Base-by-base conservation (phyloP, 2,329 filamentous ascomycete genomes). In the Pyrenophora tritici-repentis region DNA sequence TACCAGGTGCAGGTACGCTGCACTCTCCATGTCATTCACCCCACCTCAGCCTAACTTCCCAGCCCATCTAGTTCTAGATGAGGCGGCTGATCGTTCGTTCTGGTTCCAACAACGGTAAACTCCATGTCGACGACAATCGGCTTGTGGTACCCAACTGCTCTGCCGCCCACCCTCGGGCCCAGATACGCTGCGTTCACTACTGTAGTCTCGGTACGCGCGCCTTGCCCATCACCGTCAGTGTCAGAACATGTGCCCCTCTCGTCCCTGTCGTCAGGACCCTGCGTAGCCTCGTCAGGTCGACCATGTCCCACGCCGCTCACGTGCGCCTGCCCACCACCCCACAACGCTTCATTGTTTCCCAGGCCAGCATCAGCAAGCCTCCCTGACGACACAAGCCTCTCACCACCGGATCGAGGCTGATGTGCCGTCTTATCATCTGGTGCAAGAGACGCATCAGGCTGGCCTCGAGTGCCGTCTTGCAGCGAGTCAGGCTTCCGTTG, bases 121-220 rank as follows among this genome's bases (percentile, higher is more conserved):
- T 91, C 85, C 24, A 95, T 66, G 68, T 96, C 90, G 10, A 96
- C 85, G n/a, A 95, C 86, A 59, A 95, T 87, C 16, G 90, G 87
- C 68, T 91, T 89, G 72, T 92, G 86, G 73, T 89, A 85, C 55
- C 74, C 79, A 70, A 86, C 89, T 13, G 84, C 84, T 1, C 74
- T 78, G 29, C 62, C 62, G 10, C 68, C 63, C 73, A 84, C 86
- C 54, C 82, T 86, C 17, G 80, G 85, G 36, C 84, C 85, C 79
- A 88, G 82, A 55, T 92, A 86, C 16, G 90, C 86, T 22, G 89
- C 89, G 74, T 96, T 95, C 61, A 94, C 82, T 45, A 95, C 76
- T 67, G 86, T 92, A 1, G 89, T 94, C 75, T 93, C 88, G 53
- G 68, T 76, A 61, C 83, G 44, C 38, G 38, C 47, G 26, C 79